A percentile compares a stretch with the other conserved stretches of the same genome.
These are phyloP conservation scores for Colletotrichum sp. DNA, from an alignment of 2,329 filamentous ascomycete genomes.

Conservation along the genomic window DNA sequence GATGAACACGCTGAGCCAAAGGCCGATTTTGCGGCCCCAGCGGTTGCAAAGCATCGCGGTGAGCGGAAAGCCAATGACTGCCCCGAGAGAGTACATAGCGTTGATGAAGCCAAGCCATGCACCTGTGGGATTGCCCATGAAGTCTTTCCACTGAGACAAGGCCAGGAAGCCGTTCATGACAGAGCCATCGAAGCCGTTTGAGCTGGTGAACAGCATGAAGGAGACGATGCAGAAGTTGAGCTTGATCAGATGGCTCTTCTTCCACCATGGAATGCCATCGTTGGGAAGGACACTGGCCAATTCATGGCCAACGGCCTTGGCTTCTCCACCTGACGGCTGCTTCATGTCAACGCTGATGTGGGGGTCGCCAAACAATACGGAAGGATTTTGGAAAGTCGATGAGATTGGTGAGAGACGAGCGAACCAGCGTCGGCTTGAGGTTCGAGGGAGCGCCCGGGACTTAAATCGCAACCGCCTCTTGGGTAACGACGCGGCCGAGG, in stretches of 20 bases:
- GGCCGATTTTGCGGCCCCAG: conserved; percentile 7
- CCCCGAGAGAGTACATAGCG: conserved; percentile 39
- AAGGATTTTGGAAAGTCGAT: background rate
- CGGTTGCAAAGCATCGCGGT: conserved; percentile 38
- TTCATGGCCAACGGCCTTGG: conserved; percentile 15
- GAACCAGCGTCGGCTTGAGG: background rate
- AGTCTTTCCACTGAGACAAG: conserved; percentile 9
- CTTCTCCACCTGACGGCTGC: background rate
- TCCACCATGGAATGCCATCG: conserved; percentile 11
- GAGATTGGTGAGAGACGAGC: background rate
- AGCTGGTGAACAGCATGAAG: conserved; percentile 8
- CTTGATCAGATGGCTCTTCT: conserved; percentile 1
- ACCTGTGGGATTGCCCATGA: conserved; percentile 1
- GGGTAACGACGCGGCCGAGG: background rate
- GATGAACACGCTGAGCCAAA: conserved; percentile 2
- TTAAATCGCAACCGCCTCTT: background rate
- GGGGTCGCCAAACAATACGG: background rate
- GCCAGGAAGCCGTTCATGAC: conserved; percentile 19
- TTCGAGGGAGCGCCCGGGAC: background rate
- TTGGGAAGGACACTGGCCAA: conserved; percentile 11
- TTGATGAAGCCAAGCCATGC: conserved; percentile 15
- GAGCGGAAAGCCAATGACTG: conserved; percentile 31
- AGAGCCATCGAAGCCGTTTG: conserved; percentile 19
- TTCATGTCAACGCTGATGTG: background rate
- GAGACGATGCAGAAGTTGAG: conserved; percentile 18